phyloP scores from a whole-genome alignment of 1,284 basidiomycete genomes.

The Ganoderma multipileum region DNA sequence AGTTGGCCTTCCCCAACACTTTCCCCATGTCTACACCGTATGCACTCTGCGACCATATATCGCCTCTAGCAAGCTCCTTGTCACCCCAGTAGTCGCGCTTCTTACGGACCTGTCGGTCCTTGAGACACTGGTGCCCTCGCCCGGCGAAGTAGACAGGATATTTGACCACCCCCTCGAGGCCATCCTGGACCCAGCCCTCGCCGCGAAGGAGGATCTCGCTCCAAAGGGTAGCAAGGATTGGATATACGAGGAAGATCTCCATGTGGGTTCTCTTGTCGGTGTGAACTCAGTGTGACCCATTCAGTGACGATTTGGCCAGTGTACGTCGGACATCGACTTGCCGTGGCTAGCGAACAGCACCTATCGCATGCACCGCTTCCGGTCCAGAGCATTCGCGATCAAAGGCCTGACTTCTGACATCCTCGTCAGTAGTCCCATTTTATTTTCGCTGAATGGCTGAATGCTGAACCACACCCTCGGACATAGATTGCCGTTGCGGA shows the following conservation, averaged over 20 bases:
- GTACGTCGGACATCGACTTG: constrained; percentile 60
- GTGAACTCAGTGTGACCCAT: constrained; percentile 10
- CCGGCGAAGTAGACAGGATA: constrained; percentile 78
- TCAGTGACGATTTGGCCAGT: constrained; percentile 43
- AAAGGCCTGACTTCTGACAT: constrained; percentile 87
- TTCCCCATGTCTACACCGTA: constrained; percentile 66
- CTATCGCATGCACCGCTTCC: constrained; percentile 81
- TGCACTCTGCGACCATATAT: constrained; percentile 76
- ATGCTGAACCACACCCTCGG: not conserved
- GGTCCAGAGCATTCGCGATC: constrained; percentile 76
- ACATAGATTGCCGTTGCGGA: constrained; percentile 64
- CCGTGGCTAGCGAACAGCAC: constrained; percentile 51
- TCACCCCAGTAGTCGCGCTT: constrained; percentile 78
- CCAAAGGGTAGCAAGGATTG: constrained; percentile 72
- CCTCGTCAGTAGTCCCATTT: constrained; percentile 53
- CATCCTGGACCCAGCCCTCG: constrained; percentile 64
- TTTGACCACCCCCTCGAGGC: constrained; percentile 82
- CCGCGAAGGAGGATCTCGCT: constrained; percentile 55
- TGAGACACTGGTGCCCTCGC: constrained; percentile 56
- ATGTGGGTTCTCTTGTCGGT: constrained; percentile 50
- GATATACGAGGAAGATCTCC: constrained; percentile 73
- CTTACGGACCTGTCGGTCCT: constrained; percentile 64
- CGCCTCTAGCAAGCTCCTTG: constrained; percentile 65
- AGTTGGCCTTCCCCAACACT: constrained; percentile 68
- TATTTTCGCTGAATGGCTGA: not conserved